Evolutionary conservation across 2,329 filamentous ascomycete genomes (phyloP).

Genomic region (Fusarium sp.): DNA sequence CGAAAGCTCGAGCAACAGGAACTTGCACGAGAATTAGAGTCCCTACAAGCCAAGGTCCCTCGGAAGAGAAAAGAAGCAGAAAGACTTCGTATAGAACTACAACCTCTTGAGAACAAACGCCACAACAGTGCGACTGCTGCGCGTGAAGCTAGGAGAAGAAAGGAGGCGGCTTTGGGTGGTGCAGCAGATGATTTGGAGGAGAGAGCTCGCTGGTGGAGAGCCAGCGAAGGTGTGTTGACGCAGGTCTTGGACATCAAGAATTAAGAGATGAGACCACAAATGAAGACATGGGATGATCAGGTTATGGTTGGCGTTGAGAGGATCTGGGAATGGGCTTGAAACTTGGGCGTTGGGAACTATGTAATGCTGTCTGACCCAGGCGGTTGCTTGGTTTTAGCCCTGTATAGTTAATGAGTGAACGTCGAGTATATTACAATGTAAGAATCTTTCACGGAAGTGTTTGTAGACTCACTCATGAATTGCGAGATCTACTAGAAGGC

Average conservation of each 20-base stretch:
- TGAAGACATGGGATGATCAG: neutral
- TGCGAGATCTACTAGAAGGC: too few species aligned
- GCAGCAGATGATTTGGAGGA: slow-evolving; percentile 80
- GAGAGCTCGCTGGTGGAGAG: slow-evolving; percentile 78
- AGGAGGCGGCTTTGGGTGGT: slow-evolving; percentile 73
- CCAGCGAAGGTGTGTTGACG: slow-evolving; percentile 72
- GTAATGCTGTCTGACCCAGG: neutral
- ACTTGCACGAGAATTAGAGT: slow-evolving; percentile 72
- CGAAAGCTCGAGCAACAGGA: slow-evolving; percentile 64
- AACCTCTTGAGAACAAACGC: slow-evolving; percentile 74
- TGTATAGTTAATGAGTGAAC: neutral
- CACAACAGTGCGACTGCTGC: slow-evolving; percentile 73
- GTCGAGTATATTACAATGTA: neutral
- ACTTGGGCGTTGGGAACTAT: slow-evolving; percentile 28
- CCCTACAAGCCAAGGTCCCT: slow-evolving; percentile 70
- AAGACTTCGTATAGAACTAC: slow-evolving; percentile 73
- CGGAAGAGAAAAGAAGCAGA: slow-evolving; percentile 76
- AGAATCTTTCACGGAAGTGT: neutral
- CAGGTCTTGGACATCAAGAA: slow-evolving; percentile 69
- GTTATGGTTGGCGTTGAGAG: slow-evolving; percentile 25
- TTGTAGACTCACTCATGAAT: neutral
- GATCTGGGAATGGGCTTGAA: neutral
- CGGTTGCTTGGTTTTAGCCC: neutral
- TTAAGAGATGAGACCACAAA: slow-evolving; percentile 34
- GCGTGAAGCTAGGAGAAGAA: slow-evolving; percentile 75